Conservation (phyloP, 257 asterid species). For the Gynochthodes officinalis region DNA sequence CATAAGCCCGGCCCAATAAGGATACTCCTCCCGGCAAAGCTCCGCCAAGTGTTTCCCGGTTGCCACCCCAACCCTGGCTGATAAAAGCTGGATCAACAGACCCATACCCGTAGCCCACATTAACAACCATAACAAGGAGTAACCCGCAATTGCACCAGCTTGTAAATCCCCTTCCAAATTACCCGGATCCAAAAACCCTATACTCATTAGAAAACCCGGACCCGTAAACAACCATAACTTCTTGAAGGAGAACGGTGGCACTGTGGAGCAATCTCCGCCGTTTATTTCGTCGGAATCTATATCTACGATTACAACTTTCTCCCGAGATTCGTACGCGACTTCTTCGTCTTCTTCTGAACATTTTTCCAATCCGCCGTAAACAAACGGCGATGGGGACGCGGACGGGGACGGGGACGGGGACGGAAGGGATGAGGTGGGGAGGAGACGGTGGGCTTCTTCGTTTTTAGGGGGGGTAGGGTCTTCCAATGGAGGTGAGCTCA, state of each 20-base stretch:
- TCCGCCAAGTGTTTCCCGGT: slow-evolving; percentile 95
- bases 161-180: slow-evolving; percentile 94
- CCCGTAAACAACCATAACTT: slow-evolving; percentile 91
- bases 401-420: slow-evolving; percentile 34
- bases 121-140: slow-evolving; percentile 77
- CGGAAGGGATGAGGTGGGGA: slow-evolving; percentile 26
- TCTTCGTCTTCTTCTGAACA: slow-evolving; percentile 38
- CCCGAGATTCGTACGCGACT: slow-evolving; percentile 52
- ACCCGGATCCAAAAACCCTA: slow-evolving; percentile 93
- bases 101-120: slow-evolving; percentile 97
- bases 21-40: slow-evolving; percentile 89
- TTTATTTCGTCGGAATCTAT: slow-evolving; percentile 42
- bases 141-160: slow-evolving; percentile 95
- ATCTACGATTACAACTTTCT: slow-evolving; percentile 51
- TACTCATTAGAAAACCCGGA: slow-evolving; percentile 91
- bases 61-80: slow-evolving; percentile 84
- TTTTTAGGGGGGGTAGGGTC: slow-evolving; percentile 35
- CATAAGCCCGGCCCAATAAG: slow-evolving; percentile 70
- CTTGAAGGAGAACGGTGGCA: slow-evolving; percentile 72
- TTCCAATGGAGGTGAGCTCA: slow-evolving; percentile 46
- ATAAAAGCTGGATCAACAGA: slow-evolving; percentile 68
- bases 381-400: slow-evolving; percentile 28
- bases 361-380: slow-evolving; percentile 12
- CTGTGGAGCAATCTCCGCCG: slow-evolving; percentile 30
- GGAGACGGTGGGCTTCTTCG: slow-evolving; percentile 54